Evolutionary conservation across 2,329 filamentous ascomycete genomes (phyloP), one percentile per base, ranked within the genome.

Genomic region (Colletotrichum sp.): DNA sequence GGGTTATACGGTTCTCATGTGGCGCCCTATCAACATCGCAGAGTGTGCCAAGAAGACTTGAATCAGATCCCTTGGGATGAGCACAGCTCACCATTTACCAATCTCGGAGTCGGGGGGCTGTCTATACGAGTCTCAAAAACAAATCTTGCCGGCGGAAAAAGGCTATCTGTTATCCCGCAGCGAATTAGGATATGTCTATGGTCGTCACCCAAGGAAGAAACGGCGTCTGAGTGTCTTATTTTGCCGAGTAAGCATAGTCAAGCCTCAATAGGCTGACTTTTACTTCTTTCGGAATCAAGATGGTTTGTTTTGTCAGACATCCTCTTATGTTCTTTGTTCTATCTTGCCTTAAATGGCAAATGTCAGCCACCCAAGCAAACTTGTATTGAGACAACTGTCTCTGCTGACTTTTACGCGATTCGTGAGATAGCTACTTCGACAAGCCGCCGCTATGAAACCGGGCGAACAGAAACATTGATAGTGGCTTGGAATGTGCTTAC

Each of bases 291-390:
- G 44, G 44, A 22, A 22, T 22, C 6, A 22, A 48, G 10, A 22
- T 0, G 9, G n/a, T 0, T 48, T 13, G 10, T 22, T 0, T 4
- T 22, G n/a, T 48, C 44, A 22, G n/a, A 48, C 10, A 13, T 48
- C 10, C 10, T 48, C 0, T 22, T 48, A 22, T 48, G 44, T 22
- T 48, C 44, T 48, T 48, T 48, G n/a, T 48, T 48, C 44, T 48
- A 22, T 22, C 10, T 48, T 22, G 18, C 44, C 44, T 22, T 13
- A 5, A 48, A 48, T 22, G 44, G 44, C 44, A 48, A 48, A 48
- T n/a, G 44, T 48, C 44, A 52, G 44, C 44, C 44, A 52, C n/a
- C 10, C 44, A 12, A 6, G 5, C 12, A 22, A 52, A 22, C 6
- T 22, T 52, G 10, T 5, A 22, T 22, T 52, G 44, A 52, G n/a